Evolutionary conservation across 1,139 yeast species (phyloP), one percentile per base, ranked within the genome.

Genomic region (Debaryomyces coudertii): DNA sequence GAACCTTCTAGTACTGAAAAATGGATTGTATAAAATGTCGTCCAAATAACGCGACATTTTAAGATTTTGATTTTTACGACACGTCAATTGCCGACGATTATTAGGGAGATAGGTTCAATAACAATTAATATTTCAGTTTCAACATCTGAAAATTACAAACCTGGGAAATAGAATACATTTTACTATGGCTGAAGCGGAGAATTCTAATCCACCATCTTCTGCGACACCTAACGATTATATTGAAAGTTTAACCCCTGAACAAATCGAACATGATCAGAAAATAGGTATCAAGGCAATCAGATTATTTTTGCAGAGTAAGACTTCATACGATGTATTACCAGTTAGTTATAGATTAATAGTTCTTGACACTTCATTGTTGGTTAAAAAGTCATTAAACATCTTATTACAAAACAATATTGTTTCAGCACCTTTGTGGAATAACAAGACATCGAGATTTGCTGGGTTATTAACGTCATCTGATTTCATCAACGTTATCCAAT

Each of bases 371-470:
- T 83, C 97, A 6, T 73, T 95, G 44, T 73, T 90, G 48, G 96
- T 95, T 39, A 93, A 93, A 67, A 90, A 93, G 61, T 89, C 97
- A 7, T 77, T 95, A 60, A 90, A 90, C 53, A 92, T 95, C 35
- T 73, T 95, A 53, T 74, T 93, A 45, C 99, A 95, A 62, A 95
- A 95, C 65, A 89, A 90, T 61, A 90, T 95, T 58, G 97, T 95
- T 27, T 86, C 95, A 42, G 99, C 99, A 2, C 99, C 99, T 3
- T 74, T 95, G 49, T 95, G 99, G 99, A 89, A 93, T 65, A 87
- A 90, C 48, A 82, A 86, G 60, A 85, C 88, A 5, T 87, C 96
- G 16, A 77, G 89, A 57, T 95, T 93, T 71, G 98, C 98, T 1
- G 99, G 99, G 3, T 77, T 95, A 52, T 74, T 95, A 62, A 93